Base-by-base conservation (phyloP, 2,329 filamentous ascomycete genomes). In the Colletotrichum lupini region DNA sequence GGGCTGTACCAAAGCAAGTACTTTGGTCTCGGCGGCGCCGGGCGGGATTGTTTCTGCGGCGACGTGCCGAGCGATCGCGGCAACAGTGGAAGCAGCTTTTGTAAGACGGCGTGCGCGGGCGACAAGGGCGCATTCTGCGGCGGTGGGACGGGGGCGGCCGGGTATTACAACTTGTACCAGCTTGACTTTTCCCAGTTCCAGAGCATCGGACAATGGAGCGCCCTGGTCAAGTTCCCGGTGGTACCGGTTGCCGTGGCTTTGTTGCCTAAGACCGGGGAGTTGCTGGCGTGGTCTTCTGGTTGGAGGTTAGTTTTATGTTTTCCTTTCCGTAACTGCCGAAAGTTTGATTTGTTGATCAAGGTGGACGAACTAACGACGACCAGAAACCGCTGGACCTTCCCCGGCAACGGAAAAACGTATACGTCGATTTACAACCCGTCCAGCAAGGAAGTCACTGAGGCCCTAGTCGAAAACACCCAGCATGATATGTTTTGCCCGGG, bases 401-500 rank as follows among this genome's bases (percentile, higher is more conserved):
- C 75, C 62, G 66, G 52, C 2, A 61, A 46, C 7, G 30, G 49
- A n/a, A 53, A 53, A 22, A 42, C 37, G 14, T 19, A 59, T 4
- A 42, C 22, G 6, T 59, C 73, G 2, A 67, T 74, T 0, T 76
- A 67, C 3, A 74, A 74, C 57, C 12, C 67, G 53, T 19, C 22
- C 42, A 35, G 64, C 1, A 75, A 74, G 26, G 42, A 76, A 16
- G 69, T 81, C 22, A 76, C 78, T n/a, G 60, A 78, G 22, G 76
- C 75, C 19, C 78, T 77, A 37, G 77, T 83, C 4, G 78, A 79
- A 37, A 77, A 86, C 68, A 88, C 85, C 0, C 74, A 82, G 2
- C 85, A 88, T 73, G 86, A 88, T 75, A 89, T 89, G 87, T 89
- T 89, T 74, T 90, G 88, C 75, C 87, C 88, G 0, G 88, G 88